These are phyloP conservation scores for Calonectria fujianensis DNA, from an alignment of 2,329 filamentous ascomycete genomes.

Conservation along the genomic window DNA sequence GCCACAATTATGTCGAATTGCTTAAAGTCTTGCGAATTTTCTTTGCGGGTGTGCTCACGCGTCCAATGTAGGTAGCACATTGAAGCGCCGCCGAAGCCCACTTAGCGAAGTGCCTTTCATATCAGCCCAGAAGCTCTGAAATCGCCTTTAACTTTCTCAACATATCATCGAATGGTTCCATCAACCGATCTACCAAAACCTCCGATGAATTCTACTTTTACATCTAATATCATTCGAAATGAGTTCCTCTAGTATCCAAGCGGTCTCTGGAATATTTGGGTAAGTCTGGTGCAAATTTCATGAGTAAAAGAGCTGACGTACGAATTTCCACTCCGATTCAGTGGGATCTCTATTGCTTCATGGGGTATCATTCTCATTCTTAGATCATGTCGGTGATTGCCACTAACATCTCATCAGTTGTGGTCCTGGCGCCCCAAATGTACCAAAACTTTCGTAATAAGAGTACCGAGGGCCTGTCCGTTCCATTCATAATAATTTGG, in stretches of 20 bases:
- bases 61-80: no score
- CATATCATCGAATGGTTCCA: no score
- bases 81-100: no score
- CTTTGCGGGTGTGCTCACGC: no score
- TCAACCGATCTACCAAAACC: no score
- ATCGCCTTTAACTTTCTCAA: no score
- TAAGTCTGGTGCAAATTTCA: not conserved
- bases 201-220: no score
- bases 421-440: not conserved
- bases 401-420: not conserved
- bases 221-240: not conserved
- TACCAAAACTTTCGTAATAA: conserved; percentile 1
- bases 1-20: no score
- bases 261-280: not conserved
- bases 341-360: not conserved
- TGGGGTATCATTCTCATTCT: not conserved
- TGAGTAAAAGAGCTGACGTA: not conserved
- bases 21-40: no score
- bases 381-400: not conserved
- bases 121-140: no score
- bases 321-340: not conserved
- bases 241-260: not conserved
- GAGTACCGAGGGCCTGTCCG: not conserved
- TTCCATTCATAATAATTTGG: not conserved
- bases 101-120: no score